Evolutionary conservation across 169 alveolate genomes (phyloP).

Genomic region (Eimeria maxima): DNA sequence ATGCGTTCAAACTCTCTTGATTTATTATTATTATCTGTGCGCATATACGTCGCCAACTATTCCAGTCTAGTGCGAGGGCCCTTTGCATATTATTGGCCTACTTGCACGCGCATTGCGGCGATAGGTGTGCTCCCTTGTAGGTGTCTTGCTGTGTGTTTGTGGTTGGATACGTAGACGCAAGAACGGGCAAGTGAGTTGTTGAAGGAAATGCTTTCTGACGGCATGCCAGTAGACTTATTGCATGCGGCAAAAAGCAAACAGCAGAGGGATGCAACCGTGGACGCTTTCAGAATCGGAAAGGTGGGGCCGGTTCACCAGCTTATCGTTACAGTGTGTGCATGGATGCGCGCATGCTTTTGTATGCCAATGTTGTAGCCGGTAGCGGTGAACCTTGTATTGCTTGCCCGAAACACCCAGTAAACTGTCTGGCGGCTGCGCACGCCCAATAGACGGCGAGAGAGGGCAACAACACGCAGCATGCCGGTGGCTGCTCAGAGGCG

Average conservation of each 20-base stretch:
- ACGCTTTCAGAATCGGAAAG: slow-evolving; percentile 87
- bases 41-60: not conserved
- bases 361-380: not conserved
- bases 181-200: slow-evolving; percentile 83
- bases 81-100: not conserved
- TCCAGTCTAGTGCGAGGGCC: not conserved
- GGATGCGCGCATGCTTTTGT: not conserved
- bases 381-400: not conserved
- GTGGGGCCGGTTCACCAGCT: not conserved
- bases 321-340: not conserved
- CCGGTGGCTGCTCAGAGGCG: not conserved
- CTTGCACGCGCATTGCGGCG: not conserved
- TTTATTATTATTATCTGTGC: not conserved
- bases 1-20: not conserved
- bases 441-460: not conserved
- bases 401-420: not conserved
- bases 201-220: slow-evolving; percentile 80
- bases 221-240: slow-evolving; percentile 81
- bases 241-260: slow-evolving; percentile 82
- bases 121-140: not conserved
- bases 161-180: slow-evolving; percentile 41
- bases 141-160: not conserved
- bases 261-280: slow-evolving; percentile 86
- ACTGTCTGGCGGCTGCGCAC: not conserved
- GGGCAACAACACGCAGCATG: no score